Evolutionary conservation across 495 filamentous ascomycete species (phyloP), one percentile per base, ranked within the genome.

Genomic region (Penicillium alfredii): DNA sequence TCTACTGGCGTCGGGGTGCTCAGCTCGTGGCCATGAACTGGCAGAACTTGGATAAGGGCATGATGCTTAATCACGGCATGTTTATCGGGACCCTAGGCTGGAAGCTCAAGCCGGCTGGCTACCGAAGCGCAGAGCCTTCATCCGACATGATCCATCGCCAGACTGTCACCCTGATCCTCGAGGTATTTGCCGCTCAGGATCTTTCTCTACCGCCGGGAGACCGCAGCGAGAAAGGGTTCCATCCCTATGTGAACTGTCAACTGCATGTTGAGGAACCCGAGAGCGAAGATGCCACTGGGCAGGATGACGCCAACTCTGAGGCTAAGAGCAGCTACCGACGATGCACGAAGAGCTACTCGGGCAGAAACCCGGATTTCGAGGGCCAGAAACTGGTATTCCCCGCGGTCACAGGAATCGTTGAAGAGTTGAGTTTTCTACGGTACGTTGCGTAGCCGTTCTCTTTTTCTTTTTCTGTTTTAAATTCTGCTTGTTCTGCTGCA

Each of bases 51-150:
- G 90, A 96, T 51, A 80, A 82, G 38, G 89, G 86, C 8, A 93
- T 87, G 83, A 96, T 96, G 90, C 74, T 95, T 1, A 95, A 95
- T 51, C 78, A 88, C 49, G 90, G 77, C 38, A 90, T 96, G 87
- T 97, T 97, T 55, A 71, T 73, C 3, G 82, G 80, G 8, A 82
- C 82, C 2, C 69, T 67, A 4, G 90, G 90, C 11, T 97, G 86
- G 70, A 79, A 92, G 1, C 69, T 92, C 2, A 97, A 97, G 51
- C 89, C 90, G 0, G 55, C 68, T 16, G 82, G 78, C 12, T 84
- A 80, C 46, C 69, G 75, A 24, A 72, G 70, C 44, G 37, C 53
- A 16, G 49, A 58, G 4, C 33, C 38, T 6, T 38, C 43, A 13
- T 37, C 45, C 0, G 31, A 31, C 1, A 44, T 50, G 3, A 47